Base-by-base conservation (phyloP, 768 basidiomycete species). In the Pleurotus tuoliensis region DNA sequence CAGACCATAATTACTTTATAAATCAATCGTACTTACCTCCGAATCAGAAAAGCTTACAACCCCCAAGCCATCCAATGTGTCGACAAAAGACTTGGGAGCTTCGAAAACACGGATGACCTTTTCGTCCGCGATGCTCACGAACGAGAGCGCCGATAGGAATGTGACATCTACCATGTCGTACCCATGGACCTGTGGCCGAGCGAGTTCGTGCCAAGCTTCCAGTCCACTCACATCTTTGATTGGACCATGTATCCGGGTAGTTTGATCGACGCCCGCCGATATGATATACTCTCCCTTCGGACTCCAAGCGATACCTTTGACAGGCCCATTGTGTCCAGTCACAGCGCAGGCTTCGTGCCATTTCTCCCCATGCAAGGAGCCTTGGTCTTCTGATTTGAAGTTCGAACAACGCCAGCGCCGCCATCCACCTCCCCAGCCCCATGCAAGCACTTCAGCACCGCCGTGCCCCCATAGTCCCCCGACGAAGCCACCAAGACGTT, bases 341-440 rank as follows among this genome's bases (percentile, higher is more conserved):
- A 94, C 76, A 0, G 92, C 94, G n/a, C 83, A 80, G 2, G 79
- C 67, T 65, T 96, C 91, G 39, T 65, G 72, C 97, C 97, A 98
- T 2, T 68, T 66, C 59, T 84, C 80, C 3, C 65, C 63, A 1
- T 5, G n/a, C 12, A 53, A n/a, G 24, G 64, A 60, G 0, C 63
- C 59, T 39, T 64, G 59, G 59, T 61, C 63, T 6, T 58, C 34
- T 16, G 15, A 38, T 38, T 55, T 30, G 24, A 56, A 40, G 24
- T 52, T 47, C 2, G 59, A 60, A 58, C 81, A 81, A 9, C 73
- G 71, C 96, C 97, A 99, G 30, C 92, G 80, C 62, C 96, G 80
- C 88, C 92, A 95, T 0, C 92, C 90, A 30, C 97, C 97, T 48
- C 86, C 86, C 97, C 97, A 99, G 0, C 94, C 95, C 83, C 87